Evolutionary conservation across 179 eudicot species (phyloP).

Genomic region (Vitellaria paradoxa): DNA sequence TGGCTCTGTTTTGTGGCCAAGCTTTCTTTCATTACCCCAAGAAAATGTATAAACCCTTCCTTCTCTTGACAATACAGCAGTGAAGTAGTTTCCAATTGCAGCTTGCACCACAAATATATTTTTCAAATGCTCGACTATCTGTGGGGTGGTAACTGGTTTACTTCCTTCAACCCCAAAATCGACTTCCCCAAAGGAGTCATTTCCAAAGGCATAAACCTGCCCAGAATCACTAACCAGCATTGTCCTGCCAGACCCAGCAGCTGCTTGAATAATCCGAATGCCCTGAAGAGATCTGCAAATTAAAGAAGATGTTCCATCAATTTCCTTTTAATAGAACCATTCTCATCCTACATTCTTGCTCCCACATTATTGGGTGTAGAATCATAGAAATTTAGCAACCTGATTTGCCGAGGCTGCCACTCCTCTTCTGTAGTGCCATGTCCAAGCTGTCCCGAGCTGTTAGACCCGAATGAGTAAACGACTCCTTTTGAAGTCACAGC

Average conservation of each 20-base stretch:
- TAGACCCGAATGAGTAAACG: slow-evolving; percentile 86
- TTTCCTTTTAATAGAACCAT: neutral
- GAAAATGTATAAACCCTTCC: slow-evolving; percentile 88
- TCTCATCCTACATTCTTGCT: neutral
- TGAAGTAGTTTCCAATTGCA: slow-evolving; percentile 87
- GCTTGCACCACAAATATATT: slow-evolving; percentile 90
- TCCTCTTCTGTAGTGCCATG: slow-evolving; percentile 73
- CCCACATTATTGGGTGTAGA: neutral
- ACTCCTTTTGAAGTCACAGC: slow-evolving; percentile 76
- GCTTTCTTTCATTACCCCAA: slow-evolving; percentile 76
- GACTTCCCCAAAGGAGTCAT: slow-evolving; percentile 83
- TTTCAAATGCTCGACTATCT: slow-evolving; percentile 70
- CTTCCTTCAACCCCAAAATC: slow-evolving; percentile 69
- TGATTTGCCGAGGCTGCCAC: slow-evolving; percentile 68
- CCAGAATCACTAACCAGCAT: slow-evolving; percentile 83
- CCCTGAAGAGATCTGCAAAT: slow-evolving; percentile 77
- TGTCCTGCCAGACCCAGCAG: slow-evolving; percentile 81
- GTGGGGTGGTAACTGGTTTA: slow-evolving; percentile 54
- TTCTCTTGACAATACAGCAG: slow-evolving; percentile 86
- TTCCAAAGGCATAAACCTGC: slow-evolving; percentile 73
- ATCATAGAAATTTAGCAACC: slow-evolving; percentile 33
- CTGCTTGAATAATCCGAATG: slow-evolving; percentile 84
- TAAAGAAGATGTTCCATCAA: neutral
- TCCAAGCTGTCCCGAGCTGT: slow-evolving; percentile 86
- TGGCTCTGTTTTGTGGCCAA: slow-evolving; percentile 80